A percentile compares a stretch with the other conserved stretches of the same genome.
These are phyloP conservation scores for Verruconis gallopava DNA, from an alignment of 2,329 filamentous ascomycete genomes.

Conservation along the genomic window DNA sequence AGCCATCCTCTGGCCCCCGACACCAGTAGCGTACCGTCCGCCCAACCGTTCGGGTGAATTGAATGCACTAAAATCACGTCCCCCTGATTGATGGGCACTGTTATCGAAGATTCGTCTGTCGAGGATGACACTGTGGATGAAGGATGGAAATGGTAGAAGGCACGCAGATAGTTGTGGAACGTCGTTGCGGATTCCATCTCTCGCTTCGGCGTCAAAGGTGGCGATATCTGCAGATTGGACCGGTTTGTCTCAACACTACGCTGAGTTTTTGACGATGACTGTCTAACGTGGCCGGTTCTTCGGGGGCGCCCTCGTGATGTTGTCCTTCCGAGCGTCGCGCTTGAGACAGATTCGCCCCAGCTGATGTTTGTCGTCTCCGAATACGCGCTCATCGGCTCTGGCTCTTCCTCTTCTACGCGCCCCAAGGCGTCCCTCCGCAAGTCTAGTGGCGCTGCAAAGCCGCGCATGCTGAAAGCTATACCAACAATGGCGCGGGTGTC, in stretches of 20 bases:
- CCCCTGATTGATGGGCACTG: constrained; percentile 74
- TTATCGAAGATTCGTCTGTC: constrained; percentile 53
- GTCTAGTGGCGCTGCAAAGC: background rate
- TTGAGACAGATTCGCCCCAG: background rate
- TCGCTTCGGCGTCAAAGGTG: constrained; percentile 59
- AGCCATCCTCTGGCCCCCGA: constrained; percentile 88
- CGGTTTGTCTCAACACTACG: background rate
- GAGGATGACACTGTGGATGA: constrained; percentile 63
- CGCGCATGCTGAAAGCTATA: background rate
- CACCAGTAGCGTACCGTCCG: constrained; percentile 79
- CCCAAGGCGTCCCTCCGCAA: background rate
- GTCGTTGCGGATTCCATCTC: constrained; percentile 43
- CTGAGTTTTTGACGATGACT: constrained; percentile 1
- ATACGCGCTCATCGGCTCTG: background rate
- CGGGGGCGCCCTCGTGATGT: background rate
- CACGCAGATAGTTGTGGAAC: constrained; percentile 89
- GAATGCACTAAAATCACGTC: constrained; percentile 92
- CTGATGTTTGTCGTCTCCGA: background rate
- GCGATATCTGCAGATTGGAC: constrained; percentile 49
- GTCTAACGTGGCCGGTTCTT: background rate
- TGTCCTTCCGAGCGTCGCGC: background rate
- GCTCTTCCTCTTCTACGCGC: background rate
- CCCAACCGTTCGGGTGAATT: constrained; percentile 96
- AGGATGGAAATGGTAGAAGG: constrained; percentile 86
- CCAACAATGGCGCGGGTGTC: background rate